phyloP scores from a whole-genome alignment of 78 protist species.

The Dictyostelium discoideum region DNA sequence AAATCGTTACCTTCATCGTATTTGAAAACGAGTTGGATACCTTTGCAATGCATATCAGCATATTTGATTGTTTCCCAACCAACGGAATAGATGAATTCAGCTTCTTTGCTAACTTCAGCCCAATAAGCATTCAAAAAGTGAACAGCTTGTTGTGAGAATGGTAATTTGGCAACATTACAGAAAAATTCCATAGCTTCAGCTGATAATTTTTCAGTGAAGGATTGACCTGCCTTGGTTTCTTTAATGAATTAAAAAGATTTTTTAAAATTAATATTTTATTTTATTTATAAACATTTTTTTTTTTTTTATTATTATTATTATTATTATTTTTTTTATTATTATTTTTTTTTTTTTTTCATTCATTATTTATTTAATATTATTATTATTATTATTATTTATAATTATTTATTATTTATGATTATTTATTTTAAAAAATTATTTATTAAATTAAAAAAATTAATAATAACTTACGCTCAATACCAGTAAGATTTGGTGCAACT shows the following conservation, averaged over 20 bases:
- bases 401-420: too few species aligned
- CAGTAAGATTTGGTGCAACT: conserved; percentile 14
- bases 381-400: too few species aligned
- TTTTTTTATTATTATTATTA: too few species aligned
- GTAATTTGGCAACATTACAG: conserved; percentile 39
- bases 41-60: conserved; percentile 88
- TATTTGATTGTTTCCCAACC: conserved; percentile 76
- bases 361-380: too few species aligned
- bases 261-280: not conserved
- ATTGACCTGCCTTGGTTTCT: conserved; percentile 57
- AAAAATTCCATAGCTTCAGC: conserved; percentile 80
- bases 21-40: conserved; percentile 79
- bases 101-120: conserved; percentile 67
- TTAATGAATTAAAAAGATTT: not conserved
- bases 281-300: not conserved
- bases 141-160: conserved; percentile 89
- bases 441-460: not conserved
- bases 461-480: not conserved
- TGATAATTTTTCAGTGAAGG: conserved; percentile 83
- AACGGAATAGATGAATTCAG: conserved; percentile 83
- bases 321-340: too few species aligned
- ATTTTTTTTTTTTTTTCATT: too few species aligned
- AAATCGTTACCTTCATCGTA: conserved; percentile 86
- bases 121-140: conserved; percentile 87
- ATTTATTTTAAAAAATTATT: too few species aligned